Percentiles rank a stretch among this genome's conserved stretches.
phyloP scores from a whole-genome alignment of 805 yeast genomes.

The Lipomyces chichibuensis region DNA sequence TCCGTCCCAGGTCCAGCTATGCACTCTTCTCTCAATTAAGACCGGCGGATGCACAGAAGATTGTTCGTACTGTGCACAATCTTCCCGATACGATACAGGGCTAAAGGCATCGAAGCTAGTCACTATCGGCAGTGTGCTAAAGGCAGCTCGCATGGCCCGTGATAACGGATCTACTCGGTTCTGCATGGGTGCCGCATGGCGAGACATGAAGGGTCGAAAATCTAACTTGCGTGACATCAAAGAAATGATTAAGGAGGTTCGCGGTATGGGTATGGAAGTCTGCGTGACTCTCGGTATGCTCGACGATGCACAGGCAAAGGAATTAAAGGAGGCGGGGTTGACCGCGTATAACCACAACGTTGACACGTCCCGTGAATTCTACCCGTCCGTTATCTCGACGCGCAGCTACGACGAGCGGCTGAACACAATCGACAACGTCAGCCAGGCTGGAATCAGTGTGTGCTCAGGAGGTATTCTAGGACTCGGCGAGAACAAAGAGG shows the following conservation, averaged over 20 bases:
- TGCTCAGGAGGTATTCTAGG: conserved; percentile 84
- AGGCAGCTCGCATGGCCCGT: conserved; percentile 67
- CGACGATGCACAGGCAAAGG: conserved; percentile 61
- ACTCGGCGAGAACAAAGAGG: conserved; percentile 72
- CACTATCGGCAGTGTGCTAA: conserved; percentile 61
- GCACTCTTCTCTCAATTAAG: conserved; percentile 74
- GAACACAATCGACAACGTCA: conserved; percentile 65
- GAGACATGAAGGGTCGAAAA: conserved; percentile 80
- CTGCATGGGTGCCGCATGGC: conserved; percentile 88
- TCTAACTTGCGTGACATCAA: conserved; percentile 63
- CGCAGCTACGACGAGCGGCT: conserved; percentile 73
- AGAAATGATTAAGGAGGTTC: conserved; percentile 66
- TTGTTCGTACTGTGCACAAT: conserved; percentile 80
- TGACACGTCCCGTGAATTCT: conserved; percentile 78
- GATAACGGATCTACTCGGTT: conserved; percentile 74
- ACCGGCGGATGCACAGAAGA: conserved; percentile 84
- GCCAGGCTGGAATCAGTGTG: conserved; percentile 63
- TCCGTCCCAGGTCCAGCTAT: conserved; percentile 70
- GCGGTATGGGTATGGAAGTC: conserved; percentile 70
- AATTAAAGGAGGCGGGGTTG: conserved; percentile 66
- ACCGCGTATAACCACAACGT: conserved; percentile 83
- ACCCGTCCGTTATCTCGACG: conserved; percentile 71
- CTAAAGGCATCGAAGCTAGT: conserved; percentile 69
- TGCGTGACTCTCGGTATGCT: conserved; percentile 85
- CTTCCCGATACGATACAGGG: conserved; percentile 69